Evolutionary conservation across 1,139 yeast genomes (phyloP), one percentile per base, ranked within the genome.

Genomic region (Scheffersomyces insectosa): DNA sequence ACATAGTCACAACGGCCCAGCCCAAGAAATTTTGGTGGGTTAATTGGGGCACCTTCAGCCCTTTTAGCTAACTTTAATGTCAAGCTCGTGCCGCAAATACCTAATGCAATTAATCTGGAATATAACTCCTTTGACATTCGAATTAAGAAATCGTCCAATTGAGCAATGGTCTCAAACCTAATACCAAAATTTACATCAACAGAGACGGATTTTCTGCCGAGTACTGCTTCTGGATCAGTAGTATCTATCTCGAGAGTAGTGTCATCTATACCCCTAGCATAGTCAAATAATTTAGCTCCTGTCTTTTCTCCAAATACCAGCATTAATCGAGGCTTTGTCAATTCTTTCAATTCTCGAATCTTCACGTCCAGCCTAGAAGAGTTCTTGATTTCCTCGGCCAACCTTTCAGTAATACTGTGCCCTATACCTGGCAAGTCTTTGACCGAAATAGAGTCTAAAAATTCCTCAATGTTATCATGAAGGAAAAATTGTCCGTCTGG

Each of bases 151-250:
- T 48, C 56, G 46, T 85, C 91, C 23, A 85, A 79, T 53, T 91
- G 88, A 1, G 63, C 62, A 20, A 77, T 70, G 0, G 68, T 70
- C 27, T 80, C 78, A 48, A 91, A 86, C 41, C 98, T 62, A 0
- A 93, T 87, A 0, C 97, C 98, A 84, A 89, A 93, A 49, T 90
- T 88, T 29, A 93, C 86, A 60, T 93, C 98, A 9, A 89, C 88
- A 0, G 96, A 89, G 0, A 93, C 77, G 0, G 95, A 79, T 54
- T 88, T 89, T 28, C 96, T 74, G 0, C 77, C 75, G 4, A 72
- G 54, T 3, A 67, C 70, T 38, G 66, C 72, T 50, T 66, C 76
- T 20, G 72, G 71, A 33, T 79, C 76, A 12, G 70, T 68, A 4
- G 63, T 49, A 31, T 83, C 77, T 36, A 68, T 68, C 44, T 75